Evolutionary conservation across 2,329 filamentous ascomycete genomes (phyloP), one percentile per base, ranked within the genome.

Genomic region (Talaromyces funiculosus): DNA sequence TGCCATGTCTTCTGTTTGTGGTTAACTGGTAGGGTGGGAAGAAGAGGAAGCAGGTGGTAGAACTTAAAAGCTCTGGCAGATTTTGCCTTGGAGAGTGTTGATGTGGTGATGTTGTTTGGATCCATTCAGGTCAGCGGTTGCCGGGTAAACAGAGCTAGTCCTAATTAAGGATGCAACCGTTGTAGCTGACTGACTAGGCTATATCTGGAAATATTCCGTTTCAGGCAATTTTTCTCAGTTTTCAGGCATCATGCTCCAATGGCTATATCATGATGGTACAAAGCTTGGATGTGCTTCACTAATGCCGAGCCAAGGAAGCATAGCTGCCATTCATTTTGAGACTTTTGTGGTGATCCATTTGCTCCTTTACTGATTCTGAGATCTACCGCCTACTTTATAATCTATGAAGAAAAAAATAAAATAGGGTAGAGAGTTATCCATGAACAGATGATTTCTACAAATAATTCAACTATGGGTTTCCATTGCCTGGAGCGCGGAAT

Each of bases 91-190:
- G 35, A 60, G 57, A 61, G 58, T 58, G 51, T 55, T 62, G 40
- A 66, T 63, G 59, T 66, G 66, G 63, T 65, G 64, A 62, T 65
- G 62, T 65, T 67, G 24, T 47, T 47, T 47, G 22, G 49, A 64
- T 63, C 58, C 65, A 65, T 64, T 64, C 3, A 37, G 3, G 64
- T 61, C n/a, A 59, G 24, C 63, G 54, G 68, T 67, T 65, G 61
- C 64, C 61, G 51, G 58, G 66, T 72, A 72, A 73, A 73, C 67
- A 69, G 69, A 68, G 62, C 68, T 69, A 72, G 62, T 40, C 69
- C 64, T 29, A n/a, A 57, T 51, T 12, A 4, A 29, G 14, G 10
- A 51, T 51, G 5, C n/a, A n/a, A 33, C 2, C 20, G 7, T 8
- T 7, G 5, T 1, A 3, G 4, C 4, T 1, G 20, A 24, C n/a